Evolutionary conservation across 768 basidiomycete genomes (phyloP).

Genomic region (Cystofilobasidium ferigula): DNA sequence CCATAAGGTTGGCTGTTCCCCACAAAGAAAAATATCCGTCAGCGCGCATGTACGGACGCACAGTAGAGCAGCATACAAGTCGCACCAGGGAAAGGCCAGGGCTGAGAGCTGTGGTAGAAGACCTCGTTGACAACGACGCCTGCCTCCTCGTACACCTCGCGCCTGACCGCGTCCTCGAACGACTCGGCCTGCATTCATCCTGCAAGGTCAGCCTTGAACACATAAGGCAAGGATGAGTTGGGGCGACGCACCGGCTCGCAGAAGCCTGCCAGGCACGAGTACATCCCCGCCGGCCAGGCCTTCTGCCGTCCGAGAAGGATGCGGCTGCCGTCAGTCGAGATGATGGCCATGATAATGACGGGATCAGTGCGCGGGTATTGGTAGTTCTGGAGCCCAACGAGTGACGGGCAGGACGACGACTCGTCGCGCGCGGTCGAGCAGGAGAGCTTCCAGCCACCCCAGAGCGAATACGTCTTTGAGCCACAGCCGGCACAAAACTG

Average conservation of each 20-base stretch:
- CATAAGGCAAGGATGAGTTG: background rate
- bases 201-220: constrained; percentile 2
- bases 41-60: too few relatives aligned
- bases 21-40: too few relatives aligned
- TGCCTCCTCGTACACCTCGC: constrained; percentile 91
- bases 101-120: constrained; percentile 40
- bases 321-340: constrained; percentile 68
- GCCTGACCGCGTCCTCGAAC: constrained; percentile 80
- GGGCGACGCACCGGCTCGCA: constrained; percentile 60
- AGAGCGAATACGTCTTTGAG: constrained; percentile 41
- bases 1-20: constrained; percentile 49
- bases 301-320: constrained; percentile 69
- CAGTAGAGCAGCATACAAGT: background rate
- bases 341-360: constrained; percentile 67
- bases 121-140: constrained; percentile 78
- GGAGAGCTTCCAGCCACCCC: constrained; percentile 61
- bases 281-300: constrained; percentile 47
- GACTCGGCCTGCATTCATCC: constrained; percentile 80
- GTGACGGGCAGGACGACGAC: constrained; percentile 31
- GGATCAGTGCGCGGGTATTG: constrained; percentile 52
- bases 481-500: constrained; percentile 89
- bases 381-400: constrained; percentile 75
- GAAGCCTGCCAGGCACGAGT: constrained; percentile 86
- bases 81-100: constrained; percentile 47
- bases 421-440: constrained; percentile 48